Conservation (phyloP, 164 flowering plant species). For the Litsea cubeba region DNA sequence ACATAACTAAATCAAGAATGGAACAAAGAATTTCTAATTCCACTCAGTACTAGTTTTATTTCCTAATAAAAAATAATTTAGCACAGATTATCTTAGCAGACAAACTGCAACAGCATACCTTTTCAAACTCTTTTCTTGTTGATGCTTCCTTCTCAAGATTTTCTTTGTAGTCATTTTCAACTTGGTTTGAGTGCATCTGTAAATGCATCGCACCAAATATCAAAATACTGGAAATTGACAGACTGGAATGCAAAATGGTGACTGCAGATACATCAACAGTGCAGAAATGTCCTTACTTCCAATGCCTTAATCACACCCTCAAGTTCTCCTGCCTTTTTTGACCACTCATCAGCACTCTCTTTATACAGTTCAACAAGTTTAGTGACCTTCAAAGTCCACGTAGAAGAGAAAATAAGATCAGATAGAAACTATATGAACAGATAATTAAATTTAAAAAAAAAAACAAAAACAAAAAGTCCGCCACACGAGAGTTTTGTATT, state of each 20-base stretch:
- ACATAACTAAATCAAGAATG: not conserved
- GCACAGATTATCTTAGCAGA: not conserved
- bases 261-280: not conserved
- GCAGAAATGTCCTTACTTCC: constrained; percentile 45
- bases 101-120: constrained; percentile 34
- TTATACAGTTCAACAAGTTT: constrained; percentile 85
- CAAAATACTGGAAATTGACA: not conserved
- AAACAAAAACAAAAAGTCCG: not conserved
- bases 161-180: constrained; percentile 68
- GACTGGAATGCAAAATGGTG: not conserved
- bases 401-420: constrained; percentile 1
- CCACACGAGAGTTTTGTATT: not conserved
- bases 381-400: constrained; percentile 26
- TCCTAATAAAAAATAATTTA: too few species aligned
- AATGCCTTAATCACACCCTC: constrained; percentile 96
- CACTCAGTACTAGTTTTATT: too few species aligned
- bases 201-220: constrained; percentile 5
- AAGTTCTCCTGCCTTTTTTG: constrained; percentile 88
- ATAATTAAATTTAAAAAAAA: too few species aligned
- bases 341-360: constrained; percentile 96
- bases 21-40: not conserved
- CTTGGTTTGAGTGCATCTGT: constrained; percentile 72
- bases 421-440: not conserved
- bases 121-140: constrained; percentile 48
- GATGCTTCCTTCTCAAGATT: constrained; percentile 66